Conservation (phyloP, 306 rosid species). For the Gleditsia sinensis region DNA sequence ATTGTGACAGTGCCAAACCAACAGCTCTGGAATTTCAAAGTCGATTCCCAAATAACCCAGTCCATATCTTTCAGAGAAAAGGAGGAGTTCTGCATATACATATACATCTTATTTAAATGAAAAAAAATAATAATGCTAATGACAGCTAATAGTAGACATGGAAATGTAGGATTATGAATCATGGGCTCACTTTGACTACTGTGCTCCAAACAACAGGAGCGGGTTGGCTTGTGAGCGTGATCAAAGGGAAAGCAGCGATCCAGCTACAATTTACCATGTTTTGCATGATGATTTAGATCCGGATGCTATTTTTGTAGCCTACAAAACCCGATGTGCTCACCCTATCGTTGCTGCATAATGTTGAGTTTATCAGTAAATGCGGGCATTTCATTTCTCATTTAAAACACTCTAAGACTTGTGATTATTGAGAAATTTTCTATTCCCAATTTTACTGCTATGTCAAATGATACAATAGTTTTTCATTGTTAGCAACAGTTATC, state of each 20-base stretch:
- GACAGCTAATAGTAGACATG: neutral
- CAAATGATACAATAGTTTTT: too few relatives aligned
- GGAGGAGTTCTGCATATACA: neutral
- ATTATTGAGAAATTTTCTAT: too few relatives aligned
- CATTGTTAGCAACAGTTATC: too few relatives aligned
- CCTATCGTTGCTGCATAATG: too few relatives aligned
- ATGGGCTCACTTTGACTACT: neutral
- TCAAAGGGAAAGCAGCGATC: slow-evolving; percentile 16
- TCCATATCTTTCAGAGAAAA: neutral
- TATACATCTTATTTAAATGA: neutral
- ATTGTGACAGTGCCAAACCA: slow-evolving; percentile 33
- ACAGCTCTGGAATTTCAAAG: slow-evolving; percentile 34
- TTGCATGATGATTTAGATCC: neutral
- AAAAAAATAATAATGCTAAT: neutral
- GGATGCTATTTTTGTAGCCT: neutral
- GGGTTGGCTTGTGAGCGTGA: neutral
- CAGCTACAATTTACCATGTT: slow-evolving; percentile 35
- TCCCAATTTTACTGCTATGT: too few relatives aligned
- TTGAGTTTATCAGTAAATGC: too few relatives aligned
- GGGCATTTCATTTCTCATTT: too few relatives aligned
- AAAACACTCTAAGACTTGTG: too few relatives aligned
- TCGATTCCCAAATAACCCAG: slow-evolving; percentile 17
- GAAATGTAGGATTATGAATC: neutral
- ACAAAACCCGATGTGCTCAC: neutral
- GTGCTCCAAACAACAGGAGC: neutral